Evolutionary conservation across 768 basidiomycete species (phyloP), one percentile per base, ranked within the genome.

Genomic region (Pulveroboletus sp.): DNA sequence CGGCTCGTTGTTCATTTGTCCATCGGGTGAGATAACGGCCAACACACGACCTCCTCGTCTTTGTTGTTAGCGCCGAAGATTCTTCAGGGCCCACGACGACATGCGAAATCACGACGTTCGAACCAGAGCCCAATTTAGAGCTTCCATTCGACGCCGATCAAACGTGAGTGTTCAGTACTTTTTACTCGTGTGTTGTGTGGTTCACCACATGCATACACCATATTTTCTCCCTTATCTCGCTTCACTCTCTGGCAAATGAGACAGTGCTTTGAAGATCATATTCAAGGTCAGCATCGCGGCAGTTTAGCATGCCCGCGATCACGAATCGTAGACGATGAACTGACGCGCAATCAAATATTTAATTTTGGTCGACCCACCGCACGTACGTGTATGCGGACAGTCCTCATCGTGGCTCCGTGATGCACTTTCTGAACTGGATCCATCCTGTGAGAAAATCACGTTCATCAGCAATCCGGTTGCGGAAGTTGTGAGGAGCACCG

Each of bases 351-450:
- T 32, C 26, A 4, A 31, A 16, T 8, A 43, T 39, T 27, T 26
- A 14, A 30, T 10, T 54, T 30, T 30, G 36, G 43, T 31, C 32
- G 20, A 40, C 13, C 26, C 22, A 24, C 38, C 36, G 13, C 17
- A 14, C 29, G 38, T 27, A 29, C n/a, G 22, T n/a, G n/a, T 19
- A 48, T 76, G 22, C 23, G n/a, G 14, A 16, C 47, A 68, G 67
- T 68, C 66, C 81, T 95, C 94, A 3, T 93, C 88, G 6, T 94
- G 93, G 90, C 84, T 98, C 29, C 83, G 89, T 36, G 93, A 96
- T 51, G 93, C 94, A 0, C 78, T 97, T 13, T 83, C 85, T 11
- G 95, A 97, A 62, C 76, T 99, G 13, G 93, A 97, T 57, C 80
- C 91, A 16, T 88, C 91, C 0, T 91, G 86, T 63, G 84, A 90